Evolutionary conservation across 768 basidiomycete genomes (phyloP).

Genomic region (Multifurca ochricompacta): DNA sequence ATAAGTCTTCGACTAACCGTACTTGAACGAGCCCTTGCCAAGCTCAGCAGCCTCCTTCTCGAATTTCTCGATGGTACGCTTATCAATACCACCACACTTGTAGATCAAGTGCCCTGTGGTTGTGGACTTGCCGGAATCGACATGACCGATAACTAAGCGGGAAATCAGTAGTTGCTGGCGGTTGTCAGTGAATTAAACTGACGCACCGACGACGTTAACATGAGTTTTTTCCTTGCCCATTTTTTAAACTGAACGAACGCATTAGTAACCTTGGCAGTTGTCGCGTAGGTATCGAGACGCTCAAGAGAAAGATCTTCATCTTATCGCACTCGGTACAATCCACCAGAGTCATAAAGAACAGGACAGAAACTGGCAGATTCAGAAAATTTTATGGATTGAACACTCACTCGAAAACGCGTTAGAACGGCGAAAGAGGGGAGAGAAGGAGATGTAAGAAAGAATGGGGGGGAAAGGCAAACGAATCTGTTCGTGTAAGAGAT

Average conservation of each 20-base stretch:
- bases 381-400: constrained; percentile 10
- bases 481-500: constrained; percentile 21
- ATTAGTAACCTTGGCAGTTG: constrained; percentile 4
- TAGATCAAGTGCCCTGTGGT: constrained; percentile 99
- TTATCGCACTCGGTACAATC: constrained; percentile 12
- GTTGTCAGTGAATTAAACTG: constrained; percentile 22
- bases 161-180: constrained; percentile 26
- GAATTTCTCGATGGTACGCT: constrained; percentile 99
- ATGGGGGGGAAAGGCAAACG: constrained; percentile 33
- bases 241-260: constrained; percentile 42
- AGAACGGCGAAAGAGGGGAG: constrained; percentile 33
- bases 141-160: constrained; percentile 86
- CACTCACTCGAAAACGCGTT: constrained; percentile 38
- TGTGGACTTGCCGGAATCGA: constrained; percentile 99
- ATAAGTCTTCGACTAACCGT: constrained; percentile 50
- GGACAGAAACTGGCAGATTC: background rate
- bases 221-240: constrained; percentile 97
- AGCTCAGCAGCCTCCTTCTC: constrained; percentile 99
- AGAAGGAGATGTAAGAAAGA: constrained; percentile 41
- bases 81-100: constrained; percentile 99
- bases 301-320: constrained; percentile 12
- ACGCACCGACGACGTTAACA: constrained; percentile 95
- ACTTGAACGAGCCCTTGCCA: constrained; percentile 98
- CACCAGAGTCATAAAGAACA: constrained; percentile 8
- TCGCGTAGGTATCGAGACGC: background rate